Conservation (phyloP, 768 basidiomycete species). For the Tylopilus rubrobrunneus region DNA sequence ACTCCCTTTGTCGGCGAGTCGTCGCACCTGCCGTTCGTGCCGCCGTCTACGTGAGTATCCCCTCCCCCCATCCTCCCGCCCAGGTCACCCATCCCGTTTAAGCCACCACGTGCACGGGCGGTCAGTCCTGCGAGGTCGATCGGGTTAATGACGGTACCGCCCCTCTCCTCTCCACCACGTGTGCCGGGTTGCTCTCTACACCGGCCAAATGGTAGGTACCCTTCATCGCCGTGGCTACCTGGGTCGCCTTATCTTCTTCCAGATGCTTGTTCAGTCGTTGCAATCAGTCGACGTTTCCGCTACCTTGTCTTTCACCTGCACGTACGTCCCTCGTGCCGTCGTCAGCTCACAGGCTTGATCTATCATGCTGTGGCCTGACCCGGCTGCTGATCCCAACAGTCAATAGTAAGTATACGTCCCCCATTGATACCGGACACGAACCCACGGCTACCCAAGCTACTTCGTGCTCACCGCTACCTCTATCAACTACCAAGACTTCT, state of each 20-base stretch:
- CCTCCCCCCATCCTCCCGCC: not conserved
- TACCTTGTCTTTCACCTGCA: conserved; percentile 49
- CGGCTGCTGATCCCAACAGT: conserved; percentile 51
- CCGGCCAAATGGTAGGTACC: conserved; percentile 32
- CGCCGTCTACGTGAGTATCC: conserved; percentile 16
- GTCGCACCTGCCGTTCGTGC: conserved; percentile 16
- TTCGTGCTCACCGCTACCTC: conserved; percentile 49
- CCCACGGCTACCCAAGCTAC: conserved; percentile 42
- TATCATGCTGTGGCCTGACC: conserved; percentile 41
- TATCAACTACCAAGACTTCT: conserved; percentile 39
- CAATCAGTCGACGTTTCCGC: conserved; percentile 50
- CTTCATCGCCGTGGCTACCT: not conserved
- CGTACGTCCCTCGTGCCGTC: conserved; percentile 35
- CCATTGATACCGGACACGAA: not conserved
- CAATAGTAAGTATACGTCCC: conserved; percentile 45
- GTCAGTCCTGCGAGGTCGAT: conserved; percentile 47
- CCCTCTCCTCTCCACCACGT: conserved; percentile 44
- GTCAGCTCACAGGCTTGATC: not conserved
- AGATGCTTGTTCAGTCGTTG: conserved; percentile 60
- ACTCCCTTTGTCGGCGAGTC: conserved; percentile 7
- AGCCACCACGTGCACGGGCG: conserved; percentile 47
- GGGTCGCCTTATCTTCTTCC: not conserved
- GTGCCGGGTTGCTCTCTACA: conserved; percentile 53
- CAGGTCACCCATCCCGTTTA: conserved; percentile 48
- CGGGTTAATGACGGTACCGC: conserved; percentile 62